These are phyloP conservation scores for Colletotrichum higginsianum DNA, from an alignment of 2,329 filamentous ascomycete genomes.

Conservation along the genomic window DNA sequence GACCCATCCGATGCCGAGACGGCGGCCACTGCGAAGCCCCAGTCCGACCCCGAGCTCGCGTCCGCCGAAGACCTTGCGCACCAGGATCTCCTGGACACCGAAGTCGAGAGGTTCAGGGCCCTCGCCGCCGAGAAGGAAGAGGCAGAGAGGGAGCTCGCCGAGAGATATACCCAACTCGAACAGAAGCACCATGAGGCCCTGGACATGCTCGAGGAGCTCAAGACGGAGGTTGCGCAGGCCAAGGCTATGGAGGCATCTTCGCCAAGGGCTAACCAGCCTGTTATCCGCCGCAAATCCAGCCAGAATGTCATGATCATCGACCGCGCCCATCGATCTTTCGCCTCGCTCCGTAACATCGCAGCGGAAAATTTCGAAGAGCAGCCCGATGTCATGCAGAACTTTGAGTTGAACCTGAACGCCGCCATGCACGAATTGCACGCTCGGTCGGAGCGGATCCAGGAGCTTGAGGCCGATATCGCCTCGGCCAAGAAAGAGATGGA, in stretches of 20 bases:
- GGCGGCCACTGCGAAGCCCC: conserved; percentile 59
- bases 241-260: conserved; percentile 72
- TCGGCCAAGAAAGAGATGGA: conserved; percentile 96
- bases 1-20: conserved; percentile 75
- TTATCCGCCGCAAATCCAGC: conserved; percentile 93
- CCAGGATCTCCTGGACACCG: conserved; percentile 66
- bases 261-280: conserved; percentile 76
- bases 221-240: conserved; percentile 86
- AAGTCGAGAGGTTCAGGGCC: conserved; percentile 79
- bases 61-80: conserved; percentile 55
- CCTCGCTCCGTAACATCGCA: conserved; percentile 89
- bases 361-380: conserved; percentile 86
- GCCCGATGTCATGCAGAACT: conserved; percentile 90
- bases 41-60: conserved; percentile 34
- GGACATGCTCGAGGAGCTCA: conserved; percentile 91
- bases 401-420: conserved; percentile 91
- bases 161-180: conserved; percentile 88
- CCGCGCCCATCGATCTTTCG: conserved; percentile 91
- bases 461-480: conserved; percentile 87
- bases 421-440: conserved; percentile 93
- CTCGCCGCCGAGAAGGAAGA: conserved; percentile 84
- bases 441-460: conserved; percentile 90
- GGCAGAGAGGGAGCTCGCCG: conserved; percentile 79
- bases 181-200: conserved; percentile 85
- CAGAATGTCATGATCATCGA: conserved; percentile 91